Evolutionary conservation across 208 protist species (phyloP).

Genomic region (Borovskyia barvae): DNA sequence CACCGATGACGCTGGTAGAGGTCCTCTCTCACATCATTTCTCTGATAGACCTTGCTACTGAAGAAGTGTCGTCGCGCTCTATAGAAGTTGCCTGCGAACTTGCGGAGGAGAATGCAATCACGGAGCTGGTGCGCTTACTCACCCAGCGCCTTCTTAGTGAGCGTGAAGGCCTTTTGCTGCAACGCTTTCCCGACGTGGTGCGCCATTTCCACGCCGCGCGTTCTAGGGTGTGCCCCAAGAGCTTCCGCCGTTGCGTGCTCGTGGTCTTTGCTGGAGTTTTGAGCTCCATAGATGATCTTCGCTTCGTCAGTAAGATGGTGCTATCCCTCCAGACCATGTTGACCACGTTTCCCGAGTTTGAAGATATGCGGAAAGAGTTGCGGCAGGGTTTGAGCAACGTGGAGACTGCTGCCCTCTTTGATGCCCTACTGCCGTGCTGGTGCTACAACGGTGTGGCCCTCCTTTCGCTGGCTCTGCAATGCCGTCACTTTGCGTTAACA

Average conservation of each 20-base stretch:
- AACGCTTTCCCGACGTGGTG: conserved; percentile 42
- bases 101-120: conserved; percentile 32
- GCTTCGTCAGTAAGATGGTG: conserved; percentile 68
- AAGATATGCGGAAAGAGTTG: conserved; percentile 72
- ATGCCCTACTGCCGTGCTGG: conserved; percentile 79
- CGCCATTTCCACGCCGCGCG: conserved; percentile 41
- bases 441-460: conserved; percentile 88
- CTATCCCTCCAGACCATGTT: conserved; percentile 69
- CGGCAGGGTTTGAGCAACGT: conserved; percentile 30
- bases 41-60: conserved; percentile 40
- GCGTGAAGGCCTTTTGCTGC: conserved; percentile 22
- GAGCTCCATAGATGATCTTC: conserved; percentile 32
- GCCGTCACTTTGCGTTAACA: conserved; percentile 84
- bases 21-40: conserved; percentile 30
- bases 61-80: conserved; percentile 40
- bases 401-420: conserved; percentile 33
- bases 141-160: conserved; percentile 18
- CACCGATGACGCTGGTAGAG: conserved; percentile 13
- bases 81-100: conserved; percentile 50
- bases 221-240: neutral
- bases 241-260: conserved; percentile 8
- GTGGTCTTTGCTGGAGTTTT: conserved; percentile 18
- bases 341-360: conserved; percentile 89
- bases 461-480: conserved; percentile 92
- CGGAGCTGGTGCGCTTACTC: conserved; percentile 21